Conservation (phyloP, 306 rosid species). For the Quillaja saponaria region DNA sequence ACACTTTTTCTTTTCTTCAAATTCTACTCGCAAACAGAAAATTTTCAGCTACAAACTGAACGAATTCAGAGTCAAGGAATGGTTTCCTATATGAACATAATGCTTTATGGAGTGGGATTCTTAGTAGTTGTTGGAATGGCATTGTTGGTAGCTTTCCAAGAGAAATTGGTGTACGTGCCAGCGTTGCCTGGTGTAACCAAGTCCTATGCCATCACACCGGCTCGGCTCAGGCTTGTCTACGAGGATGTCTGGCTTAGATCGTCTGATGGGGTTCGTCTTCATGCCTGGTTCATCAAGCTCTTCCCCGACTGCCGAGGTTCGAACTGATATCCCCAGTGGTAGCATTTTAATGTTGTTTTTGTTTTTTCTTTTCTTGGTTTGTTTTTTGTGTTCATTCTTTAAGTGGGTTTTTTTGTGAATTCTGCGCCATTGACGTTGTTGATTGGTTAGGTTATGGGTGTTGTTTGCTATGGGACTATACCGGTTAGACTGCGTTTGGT, state of each 20-base stretch:
- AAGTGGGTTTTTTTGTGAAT: not conserved
- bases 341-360: not conserved
- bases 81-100: constrained; percentile 67
- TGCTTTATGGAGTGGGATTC: constrained; percentile 90
- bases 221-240: constrained; percentile 76
- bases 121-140: constrained; percentile 88
- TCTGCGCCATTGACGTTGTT: not conserved
- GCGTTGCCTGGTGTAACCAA: constrained; percentile 85
- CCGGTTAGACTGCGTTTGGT: not conserved
- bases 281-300: constrained; percentile 98
- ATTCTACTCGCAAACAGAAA: not conserved
- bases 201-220: constrained; percentile 76
- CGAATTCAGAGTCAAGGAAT: constrained; percentile 29
- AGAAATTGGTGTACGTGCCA: constrained; percentile 89
- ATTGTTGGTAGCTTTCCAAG: constrained; percentile 86
- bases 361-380: not conserved
- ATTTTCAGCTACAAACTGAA: not conserved
- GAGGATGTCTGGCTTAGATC: constrained; percentile 91
- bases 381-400: not conserved
- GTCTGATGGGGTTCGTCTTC: constrained; percentile 91
- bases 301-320: constrained; percentile 82
- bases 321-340: constrained; percentile 17
- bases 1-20: not conserved
- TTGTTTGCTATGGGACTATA: not conserved
- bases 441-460: constrained; percentile 14